Evolutionary conservation across 352 stramenopile species (phyloP), one percentile per base, ranked within the genome.

Genomic region (Globisporangium splendens): DNA sequence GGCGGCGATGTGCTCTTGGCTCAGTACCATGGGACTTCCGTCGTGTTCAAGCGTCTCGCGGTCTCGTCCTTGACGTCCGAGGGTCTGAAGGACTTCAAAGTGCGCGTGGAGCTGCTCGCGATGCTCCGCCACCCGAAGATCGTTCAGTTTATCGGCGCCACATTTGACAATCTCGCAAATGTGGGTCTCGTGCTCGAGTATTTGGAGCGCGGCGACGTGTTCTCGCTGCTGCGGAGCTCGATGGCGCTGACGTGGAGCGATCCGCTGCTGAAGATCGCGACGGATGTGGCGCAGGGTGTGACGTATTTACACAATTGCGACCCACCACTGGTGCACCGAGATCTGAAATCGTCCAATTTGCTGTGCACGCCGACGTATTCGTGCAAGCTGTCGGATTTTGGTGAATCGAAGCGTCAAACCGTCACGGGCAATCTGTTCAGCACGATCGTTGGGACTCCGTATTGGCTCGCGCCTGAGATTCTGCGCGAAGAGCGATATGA

Each of bases 381-480:
- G 22, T 90, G 78, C 58, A 95, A 95, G 62, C 72, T 95, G 13
- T 88, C 85, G 18, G 83, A 95, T 44, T 95, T 95, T 66, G 83
- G 79, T 8, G 76, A 89, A 52, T 87, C 80, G 2, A 91, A 88
- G 65, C 71, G 80, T 5, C 72, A 86, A 22, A 61, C 73, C 11
- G 43, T 70, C 4, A 70, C 66, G 10, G 75, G 68, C 0, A 71
- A 68, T 12, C 59, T 86, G 1, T 86, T 92, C 42, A 88, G 71
- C 56, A 90, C 85, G 20, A 80, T 94, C 24, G 79, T 93, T 14
- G 87, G 87, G 3, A 94, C 87, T 43, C 80, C 85, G n/a, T 93
- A 85, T 59, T 96, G 87, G 87, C 62, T 92, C 12, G 87, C 87
- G 10, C 87, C 87, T 1, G 87, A 96, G 59, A 90, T 96, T 55